Evolutionary conservation across 805 yeast genomes (phyloP), one percentile per base, ranked within the genome.

Genomic region (Myxozyma udenii): DNA sequence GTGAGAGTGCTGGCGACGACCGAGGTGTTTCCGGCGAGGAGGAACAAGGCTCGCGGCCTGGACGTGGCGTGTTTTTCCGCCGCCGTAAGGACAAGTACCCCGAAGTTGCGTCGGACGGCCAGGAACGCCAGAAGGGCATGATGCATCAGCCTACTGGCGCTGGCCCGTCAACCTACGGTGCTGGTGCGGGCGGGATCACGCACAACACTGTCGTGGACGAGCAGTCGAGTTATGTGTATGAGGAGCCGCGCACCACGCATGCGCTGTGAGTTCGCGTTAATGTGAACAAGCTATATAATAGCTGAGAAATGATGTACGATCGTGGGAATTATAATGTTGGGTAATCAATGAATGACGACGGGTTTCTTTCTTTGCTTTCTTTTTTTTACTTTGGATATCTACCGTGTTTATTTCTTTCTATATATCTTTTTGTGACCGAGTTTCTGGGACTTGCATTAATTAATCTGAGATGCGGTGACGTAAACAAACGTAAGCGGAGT

Each of bases 21-120:
- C n/a, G n/a, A n/a, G n/a, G n/a, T n/a, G n/a, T n/a, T n/a, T n/a
- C n/a, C n/a, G n/a, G n/a, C 33, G 33, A 28, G 33, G 14, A 9
- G 9, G 33, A 28, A 14, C 33, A 28, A 14, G n/a, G n/a, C n/a
- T 28, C 37, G 25, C 14, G 19, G 5, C 36, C 45, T 24, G 25
- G 14, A 5, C 44, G 56, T 23, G 42, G 52, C 18, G 44, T 44
- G 21, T 54, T 54, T 44, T 54, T 54, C 53, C 41, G 58, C 4
- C 37, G 58, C 18, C 51, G 56, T 37, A 44, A 44, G 9, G 51
- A 41, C 40, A 23, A 44, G 30, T 51, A 40, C 41, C 45, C 45
- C 24, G 46, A 47, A 2, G 43, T 42, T 28, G 48, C 41, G 24
- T 11, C 24, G 23, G 58, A 50, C n/a, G 52, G 46, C 19, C 54